phyloP scores from a whole-genome alignment of 2,329 filamentous ascomycete genomes.

The Whalleya microplaca region DNA sequence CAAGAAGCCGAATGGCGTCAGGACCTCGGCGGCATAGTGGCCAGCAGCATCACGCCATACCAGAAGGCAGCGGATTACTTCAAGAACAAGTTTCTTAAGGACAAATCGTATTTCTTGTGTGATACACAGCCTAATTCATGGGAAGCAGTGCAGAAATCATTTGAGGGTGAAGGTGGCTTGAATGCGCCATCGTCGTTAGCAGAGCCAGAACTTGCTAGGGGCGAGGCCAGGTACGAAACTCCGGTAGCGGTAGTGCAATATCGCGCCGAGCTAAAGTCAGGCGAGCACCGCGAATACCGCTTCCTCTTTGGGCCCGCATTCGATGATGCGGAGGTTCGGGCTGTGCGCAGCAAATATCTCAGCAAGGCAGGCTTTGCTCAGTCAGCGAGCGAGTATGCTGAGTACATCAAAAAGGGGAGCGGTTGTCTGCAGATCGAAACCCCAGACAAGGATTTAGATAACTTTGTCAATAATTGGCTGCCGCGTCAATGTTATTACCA shows the following conservation, averaged over 20 bases:
- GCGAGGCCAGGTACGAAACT: conserved; percentile 59
- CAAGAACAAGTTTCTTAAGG: conserved; percentile 60
- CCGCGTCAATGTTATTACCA: conserved; percentile 62
- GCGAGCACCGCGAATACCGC: conserved; percentile 51
- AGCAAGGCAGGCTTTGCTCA: conserved; percentile 51
- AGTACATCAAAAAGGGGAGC: conserved; percentile 53
- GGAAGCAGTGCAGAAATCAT: conserved; percentile 55
- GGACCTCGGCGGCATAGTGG: conserved; percentile 54
- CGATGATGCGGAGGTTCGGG: conserved; percentile 53
- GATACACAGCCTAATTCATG: conserved; percentile 54
- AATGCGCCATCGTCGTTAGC: conserved; percentile 52
- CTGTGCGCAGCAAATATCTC: conserved; percentile 52
- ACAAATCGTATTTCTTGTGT: conserved; percentile 61
- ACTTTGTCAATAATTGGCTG: conserved; percentile 63
- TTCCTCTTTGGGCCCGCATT: conserved; percentile 60
- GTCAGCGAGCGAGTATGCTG: conserved; percentile 51
- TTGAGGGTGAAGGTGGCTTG: conserved; percentile 60
- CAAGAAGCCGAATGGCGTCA: conserved; percentile 56
- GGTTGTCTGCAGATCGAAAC: conserved; percentile 58
- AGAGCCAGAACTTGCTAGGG: conserved; percentile 43
- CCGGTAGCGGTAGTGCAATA: conserved; percentile 59
- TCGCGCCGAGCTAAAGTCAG: conserved; percentile 43
- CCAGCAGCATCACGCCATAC: conserved; percentile 58
- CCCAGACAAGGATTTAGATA: conserved; percentile 57
- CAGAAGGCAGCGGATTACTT: conserved; percentile 61